Base-by-base conservation (phyloP, 2,329 filamentous ascomycete species). In the Epichloe baconii region DNA sequence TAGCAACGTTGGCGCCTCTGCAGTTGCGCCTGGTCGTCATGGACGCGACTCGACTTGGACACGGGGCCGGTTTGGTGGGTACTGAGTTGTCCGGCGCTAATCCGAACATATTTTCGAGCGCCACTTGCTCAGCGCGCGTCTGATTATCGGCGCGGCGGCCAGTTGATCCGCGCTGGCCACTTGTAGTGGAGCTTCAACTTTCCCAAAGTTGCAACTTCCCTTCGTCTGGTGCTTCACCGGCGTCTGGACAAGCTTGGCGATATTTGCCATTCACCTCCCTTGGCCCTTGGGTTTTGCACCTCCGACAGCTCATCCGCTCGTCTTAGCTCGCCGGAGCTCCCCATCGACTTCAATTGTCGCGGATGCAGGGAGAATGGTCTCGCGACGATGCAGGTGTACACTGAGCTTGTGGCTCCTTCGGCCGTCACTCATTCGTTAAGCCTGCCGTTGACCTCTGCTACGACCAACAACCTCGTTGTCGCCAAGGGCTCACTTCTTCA, bases 401-500 rank as follows among this genome's bases (percentile, higher is more conserved):
- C 88, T 64, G 93, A 98, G 77, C 77, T 98, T 67, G 83, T 88
- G 67, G 86, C 91, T 73, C 90, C 93, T 50, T 94, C 90, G 66
- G 90, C 90, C 66, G 89, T 97, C 70, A 90, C 88, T 62, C 86
- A 95, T 71, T 88, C 90, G 57, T 71, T 96, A 62, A 79, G 76
- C 54, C 71, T 95, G 41, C 80, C 89, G 37, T 89, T 98, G 64
- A 76, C 85, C 45, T 85, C 85, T 45, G 70, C 86, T 47, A 77
- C 83, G 57, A 81, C 86, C 60, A 85, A 79, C 67, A 96, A 97
- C 66, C 79, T 98, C 58, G 75, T 96, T 58, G 82, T 98, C 70
- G 89, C 88, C 61, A 95, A 90, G 72, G 89, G 88, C 53, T 96
- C 91, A 44, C 74, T 96, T 49, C 82, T 98, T 37, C 93, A 98